Evolutionary conservation across 352 stramenopile genomes (phyloP), one percentile per base, ranked within the genome.

Genomic region (Phytophthora kernoviae): DNA sequence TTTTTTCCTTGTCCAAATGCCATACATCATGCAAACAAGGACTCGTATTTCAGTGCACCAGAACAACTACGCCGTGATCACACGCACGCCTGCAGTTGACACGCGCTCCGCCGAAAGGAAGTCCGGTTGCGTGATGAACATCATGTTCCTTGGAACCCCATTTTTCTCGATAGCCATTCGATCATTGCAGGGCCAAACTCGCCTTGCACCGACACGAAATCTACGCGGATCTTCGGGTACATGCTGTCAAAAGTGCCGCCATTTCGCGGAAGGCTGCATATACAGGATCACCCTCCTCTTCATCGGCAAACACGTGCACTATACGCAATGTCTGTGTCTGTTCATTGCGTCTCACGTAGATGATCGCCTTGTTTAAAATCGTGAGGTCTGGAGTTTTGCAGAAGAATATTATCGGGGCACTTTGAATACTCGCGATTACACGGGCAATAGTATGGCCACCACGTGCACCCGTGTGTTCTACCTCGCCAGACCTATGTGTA

Each of bases 321-420:
- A 98, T 84, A 47, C 91, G 88, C 30, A 98, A 61, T 46, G 84
- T 91, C 59, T 84, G 78, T 14, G 88, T 98, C 76, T 98, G 90
- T 57, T 94, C 85, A 75, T 98, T 98, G 54, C 89, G 86, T 46
- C 87, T 86, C 70, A 98, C 92, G 68, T 98, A 98, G 34, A 98
- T 71, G 52, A 98, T 94, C 7, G 91, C 92, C 74, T 98, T 98
- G 79, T 98, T 98, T 63, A 98, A 84, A 45, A 89, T 86, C 54
- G 91, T 94, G 34, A 98, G 74, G 68, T 98, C 92, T 26, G 90
- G 77, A 1, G 78, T 65, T 75, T 98, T 98, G 74, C 75, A 90
- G 62, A 97, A 98, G 78, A 92, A 92, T 60, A 98, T 97, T 15
- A 98, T 80, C 42, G 92, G 88, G 24, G 91, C 91, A 61, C 93